Evolutionary conservation across 768 basidiomycete genomes (phyloP).

Genomic region (Serendipita indica): DNA sequence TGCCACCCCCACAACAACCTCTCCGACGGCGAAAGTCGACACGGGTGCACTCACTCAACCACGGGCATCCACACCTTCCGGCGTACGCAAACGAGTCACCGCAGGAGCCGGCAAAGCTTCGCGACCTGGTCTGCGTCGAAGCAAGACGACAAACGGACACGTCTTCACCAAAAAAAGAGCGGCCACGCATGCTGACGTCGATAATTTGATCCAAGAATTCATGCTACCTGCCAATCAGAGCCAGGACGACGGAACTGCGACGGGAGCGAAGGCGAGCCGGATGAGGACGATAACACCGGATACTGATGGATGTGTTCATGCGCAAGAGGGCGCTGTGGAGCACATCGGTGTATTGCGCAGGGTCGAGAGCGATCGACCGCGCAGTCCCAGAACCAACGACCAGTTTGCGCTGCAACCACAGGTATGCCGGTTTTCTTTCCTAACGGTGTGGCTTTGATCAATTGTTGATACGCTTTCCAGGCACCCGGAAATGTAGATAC

Average conservation of each 20-base stretch:
- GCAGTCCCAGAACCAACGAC: not conserved
- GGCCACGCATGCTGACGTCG: not conserved
- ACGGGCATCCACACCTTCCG: not conserved
- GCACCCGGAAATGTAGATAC: too few species aligned
- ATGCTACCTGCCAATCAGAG: not conserved
- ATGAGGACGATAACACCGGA: not conserved
- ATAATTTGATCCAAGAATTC: not conserved
- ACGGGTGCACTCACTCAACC: not conserved
- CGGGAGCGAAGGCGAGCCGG: conserved; percentile 2
- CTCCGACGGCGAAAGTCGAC: not conserved
- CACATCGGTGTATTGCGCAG: not conserved
- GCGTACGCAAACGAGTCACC: not conserved
- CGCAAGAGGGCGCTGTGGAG: not conserved
- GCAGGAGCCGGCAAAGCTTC: not conserved
- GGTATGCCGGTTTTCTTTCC: too few species aligned
- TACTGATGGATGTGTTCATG: not conserved
- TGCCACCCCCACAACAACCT: not conserved
- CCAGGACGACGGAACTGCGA: not conserved
- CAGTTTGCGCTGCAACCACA: too few species aligned
- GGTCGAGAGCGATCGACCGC: not conserved
- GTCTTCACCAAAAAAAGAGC: not conserved
- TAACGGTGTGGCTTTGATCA: too few species aligned
- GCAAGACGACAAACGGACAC: not conserved
- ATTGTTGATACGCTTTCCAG: too few species aligned
- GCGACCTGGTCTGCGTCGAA: not conserved